Percentiles rank a stretch among this genome's conserved stretches.
phyloP scores from a whole-genome alignment of 139 green algal genomes.

The Asterochloris erici region DNA sequence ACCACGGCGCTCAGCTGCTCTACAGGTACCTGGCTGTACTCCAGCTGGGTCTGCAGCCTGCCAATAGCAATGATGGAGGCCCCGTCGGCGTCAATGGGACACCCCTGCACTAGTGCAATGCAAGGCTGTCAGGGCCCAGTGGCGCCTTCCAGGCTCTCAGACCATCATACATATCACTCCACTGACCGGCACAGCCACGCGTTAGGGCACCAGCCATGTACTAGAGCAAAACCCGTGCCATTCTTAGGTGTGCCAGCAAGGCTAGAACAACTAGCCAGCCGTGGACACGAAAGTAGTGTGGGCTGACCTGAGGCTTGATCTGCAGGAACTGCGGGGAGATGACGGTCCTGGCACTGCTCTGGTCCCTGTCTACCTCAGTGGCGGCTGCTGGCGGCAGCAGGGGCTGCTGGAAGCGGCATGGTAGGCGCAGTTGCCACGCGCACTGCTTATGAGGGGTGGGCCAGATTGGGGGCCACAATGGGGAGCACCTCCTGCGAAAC shows the following conservation, averaged over 20 bases:
- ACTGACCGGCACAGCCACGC: no score
- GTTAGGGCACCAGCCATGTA: no score
- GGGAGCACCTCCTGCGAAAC: neutral
- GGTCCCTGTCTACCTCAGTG: neutral
- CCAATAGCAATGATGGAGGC: conserved; percentile 42
- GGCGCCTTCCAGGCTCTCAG: no score
- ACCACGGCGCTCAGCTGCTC: conserved; percentile 38
- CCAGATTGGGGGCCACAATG: neutral
- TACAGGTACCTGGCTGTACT: conserved; percentile 58
- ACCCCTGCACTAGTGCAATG: conserved; percentile 15
- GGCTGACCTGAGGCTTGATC: neutral
- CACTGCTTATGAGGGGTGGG: conserved; percentile 8
- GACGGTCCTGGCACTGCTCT: conserved; percentile 37
- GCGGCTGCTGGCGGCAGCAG: conserved; percentile 12
- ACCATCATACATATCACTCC: no score
- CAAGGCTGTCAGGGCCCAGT: neutral
- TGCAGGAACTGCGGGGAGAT: conserved; percentile 39
- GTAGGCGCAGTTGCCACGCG: conserved; percentile 13
- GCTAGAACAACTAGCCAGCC: conserved; percentile 21
- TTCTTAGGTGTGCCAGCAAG: no score
- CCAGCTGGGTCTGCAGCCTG: conserved; percentile 54
- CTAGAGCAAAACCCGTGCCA: no score
- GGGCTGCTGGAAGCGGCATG: conserved; percentile 63
- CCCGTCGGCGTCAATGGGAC: conserved; percentile 46
- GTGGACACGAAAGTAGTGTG: neutral